These are phyloP conservation scores for Salvia splendens DNA, from an alignment of 257 asterid genomes.

Conservation along the genomic window DNA sequence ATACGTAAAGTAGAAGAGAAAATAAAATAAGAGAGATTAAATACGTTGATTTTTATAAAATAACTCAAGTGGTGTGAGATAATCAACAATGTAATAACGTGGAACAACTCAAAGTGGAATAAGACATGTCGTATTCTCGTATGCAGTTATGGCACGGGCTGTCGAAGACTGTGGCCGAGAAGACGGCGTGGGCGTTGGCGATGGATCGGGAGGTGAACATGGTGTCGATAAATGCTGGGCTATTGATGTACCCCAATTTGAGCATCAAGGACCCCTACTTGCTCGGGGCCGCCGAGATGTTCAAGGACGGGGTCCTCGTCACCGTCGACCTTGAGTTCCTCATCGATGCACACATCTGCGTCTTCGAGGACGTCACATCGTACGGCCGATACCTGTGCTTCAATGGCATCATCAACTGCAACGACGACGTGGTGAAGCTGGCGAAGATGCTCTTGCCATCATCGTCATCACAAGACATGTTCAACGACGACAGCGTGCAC, in stretches of 20 bases:
- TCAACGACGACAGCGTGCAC: conserved; percentile 55
- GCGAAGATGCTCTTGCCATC: conserved; percentile 55
- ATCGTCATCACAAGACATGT: conserved; percentile 31
- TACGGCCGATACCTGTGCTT: conserved; percentile 89
- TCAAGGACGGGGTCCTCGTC: conserved; percentile 74
- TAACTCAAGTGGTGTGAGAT: too few relatives aligned
- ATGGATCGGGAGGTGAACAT: conserved; percentile 91
- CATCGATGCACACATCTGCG: conserved; percentile 82
- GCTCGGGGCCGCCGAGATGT: conserved; percentile 91
- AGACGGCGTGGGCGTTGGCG: conserved; percentile 91
- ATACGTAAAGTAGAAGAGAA: too few relatives aligned
- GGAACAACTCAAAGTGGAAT: too few relatives aligned
- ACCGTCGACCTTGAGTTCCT: conserved; percentile 78
- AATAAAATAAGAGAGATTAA: too few relatives aligned
- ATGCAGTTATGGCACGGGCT: conserved; percentile 85
- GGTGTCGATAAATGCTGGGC: conserved; percentile 78
- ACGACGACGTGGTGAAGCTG: conserved; percentile 62
- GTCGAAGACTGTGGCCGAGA: conserved; percentile 85
- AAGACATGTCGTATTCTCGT: background rate
- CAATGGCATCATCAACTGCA: conserved; percentile 55
- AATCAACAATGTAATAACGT: too few relatives aligned
- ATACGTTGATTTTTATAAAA: too few relatives aligned
- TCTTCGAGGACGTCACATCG: conserved; percentile 74
- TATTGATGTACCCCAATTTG: conserved; percentile 60
- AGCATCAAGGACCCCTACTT: conserved; percentile 76